Evolutionary conservation across 2,329 filamentous ascomycete species (phyloP), one percentile per base, ranked within the genome.

Genomic region (Zymoseptoria pseudotritici): DNA sequence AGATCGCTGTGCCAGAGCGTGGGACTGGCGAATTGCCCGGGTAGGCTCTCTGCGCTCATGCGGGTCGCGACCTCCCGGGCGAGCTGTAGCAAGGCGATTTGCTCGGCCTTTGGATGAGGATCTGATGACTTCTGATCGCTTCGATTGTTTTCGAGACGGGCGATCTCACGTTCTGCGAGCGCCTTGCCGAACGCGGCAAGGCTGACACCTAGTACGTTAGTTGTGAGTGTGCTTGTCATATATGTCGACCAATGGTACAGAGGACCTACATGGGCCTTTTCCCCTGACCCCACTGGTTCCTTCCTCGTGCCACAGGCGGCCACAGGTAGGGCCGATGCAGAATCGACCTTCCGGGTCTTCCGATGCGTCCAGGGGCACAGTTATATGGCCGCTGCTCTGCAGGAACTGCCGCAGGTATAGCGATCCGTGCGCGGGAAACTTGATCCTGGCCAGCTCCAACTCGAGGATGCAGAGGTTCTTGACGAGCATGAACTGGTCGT

Each of bases 1-100:
- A 60, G 55, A 24, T 60, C 55, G 22, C 5, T 51, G 31, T 60
- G 58, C 58, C 55, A 60, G 17, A 60, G 55, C 2, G 58, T 60
- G 1, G 58, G 58, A 17, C 13, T 26, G 4, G 50, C 50, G 10
- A 50, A 58, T 57, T 46, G 31, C 10, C 55, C 58, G 9, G 55
- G 58, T 7, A 60, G 22, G 11, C 55, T 60, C 1, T 58, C 51
- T n/a, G 51, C 31, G n/a, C 22, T 5, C 42, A 57, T 57, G 11
- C 46, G 55, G n/a, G 10, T 19, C 50, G 57, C 22, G 3, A 58
- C 29, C 31, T 54, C 19, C 24, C 24, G 19, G 22, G 55, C 58
- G 1, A 60, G 11, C 24, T 29, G 10, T 17, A 60, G 42, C 1
- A 11, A 36, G n/a, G 36, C 50, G 17, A 24, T 13, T 10, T 58